Base-by-base conservation (phyloP, 805 yeast genomes). In the Sugiyamaella floridensis region DNA sequence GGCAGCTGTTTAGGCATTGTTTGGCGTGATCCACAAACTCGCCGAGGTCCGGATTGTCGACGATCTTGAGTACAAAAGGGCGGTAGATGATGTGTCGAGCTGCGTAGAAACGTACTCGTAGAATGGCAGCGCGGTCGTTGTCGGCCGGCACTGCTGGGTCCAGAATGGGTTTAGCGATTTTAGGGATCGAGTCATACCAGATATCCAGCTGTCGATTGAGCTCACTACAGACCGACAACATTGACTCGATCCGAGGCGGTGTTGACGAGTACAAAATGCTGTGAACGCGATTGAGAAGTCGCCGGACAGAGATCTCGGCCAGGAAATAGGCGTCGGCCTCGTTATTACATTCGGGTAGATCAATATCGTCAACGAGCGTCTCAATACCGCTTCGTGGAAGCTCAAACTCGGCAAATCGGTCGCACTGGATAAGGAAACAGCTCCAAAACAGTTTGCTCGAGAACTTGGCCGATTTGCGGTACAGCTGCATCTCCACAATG, bases 221-320 rank as follows among this genome's bases (percentile, higher is more conserved):
- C 26, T 53, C 56, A 8, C 40, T 29, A 15, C 51, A 34, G 5
- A 51, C 28, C 9, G 20, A 49, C 10, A 51, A 32, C 12, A 47
- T 12, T 4, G 51, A 32, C 41, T 47, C 32, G 18, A 45, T 46
- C 2, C 19, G 16, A 5, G 19, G 49, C 12, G 16, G 16, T 7
- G 19, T 34, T 16, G 22, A 41, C 14, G 50, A 18, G 43, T 53
- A 53, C 18, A 53, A 40, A 6, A 50, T 42, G 44, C 45, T 47
- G 45, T 57, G 60, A 12, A 55, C 54, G 14, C 60, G 57, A 47
- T 55, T 57, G n/a, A 57, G 54, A 16, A 57, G 50, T 15, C 58
- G 47, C 12, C 59, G 53, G 28, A 57, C 53, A n/a, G 60, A 53
- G 16, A 55, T 57, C 40, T 58, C 58, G 26, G 60, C 60, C 0